A percentile compares a stretch with the other conserved stretches of the same genome.
These are phyloP conservation scores for Neurospora terricola DNA, from an alignment of 495 filamentous ascomycete genomes.

Conservation along the genomic window DNA sequence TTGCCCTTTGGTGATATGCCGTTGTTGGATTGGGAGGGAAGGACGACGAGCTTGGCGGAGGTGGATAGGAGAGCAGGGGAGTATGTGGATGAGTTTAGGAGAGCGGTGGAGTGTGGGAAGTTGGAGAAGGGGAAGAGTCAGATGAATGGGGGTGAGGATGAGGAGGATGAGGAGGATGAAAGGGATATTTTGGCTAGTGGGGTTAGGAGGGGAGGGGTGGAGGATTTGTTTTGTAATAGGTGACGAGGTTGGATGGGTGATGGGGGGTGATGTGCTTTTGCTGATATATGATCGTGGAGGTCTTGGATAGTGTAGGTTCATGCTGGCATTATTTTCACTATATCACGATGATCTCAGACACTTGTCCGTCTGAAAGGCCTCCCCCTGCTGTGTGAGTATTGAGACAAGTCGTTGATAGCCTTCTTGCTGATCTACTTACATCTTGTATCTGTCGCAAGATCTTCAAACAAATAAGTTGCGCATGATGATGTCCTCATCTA, in stretches of 20 bases:
- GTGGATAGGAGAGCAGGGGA: conserved; percentile 28
- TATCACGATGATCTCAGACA: background rate
- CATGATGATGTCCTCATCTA: background rate
- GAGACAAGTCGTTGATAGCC: background rate
- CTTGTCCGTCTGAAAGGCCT: background rate
- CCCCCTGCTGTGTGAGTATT: background rate
- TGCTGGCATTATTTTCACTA: background rate
- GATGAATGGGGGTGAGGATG: background rate
- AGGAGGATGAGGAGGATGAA: conserved; percentile 17
- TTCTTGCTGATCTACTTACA: background rate
- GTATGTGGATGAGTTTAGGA: conserved; percentile 33
- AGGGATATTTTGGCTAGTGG: conserved; percentile 16
- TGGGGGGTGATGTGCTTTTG: background rate
- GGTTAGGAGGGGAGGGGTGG: background rate
- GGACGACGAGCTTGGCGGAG: conserved; percentile 12
- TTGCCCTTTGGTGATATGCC: conserved; percentile 29
- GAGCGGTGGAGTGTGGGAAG: conserved; percentile 25
- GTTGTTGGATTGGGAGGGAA: conserved; percentile 33
- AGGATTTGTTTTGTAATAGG: conserved; percentile 20
- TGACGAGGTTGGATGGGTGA: conserved; percentile 1
- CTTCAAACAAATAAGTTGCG: background rate
- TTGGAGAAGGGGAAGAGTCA: conserved; percentile 11
- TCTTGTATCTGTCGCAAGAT: background rate
- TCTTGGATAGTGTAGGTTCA: background rate
- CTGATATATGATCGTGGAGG: background rate